Base-by-base conservation (phyloP, 2,329 filamentous ascomycete genomes). In the Ophiocordyceps sinensis region DNA sequence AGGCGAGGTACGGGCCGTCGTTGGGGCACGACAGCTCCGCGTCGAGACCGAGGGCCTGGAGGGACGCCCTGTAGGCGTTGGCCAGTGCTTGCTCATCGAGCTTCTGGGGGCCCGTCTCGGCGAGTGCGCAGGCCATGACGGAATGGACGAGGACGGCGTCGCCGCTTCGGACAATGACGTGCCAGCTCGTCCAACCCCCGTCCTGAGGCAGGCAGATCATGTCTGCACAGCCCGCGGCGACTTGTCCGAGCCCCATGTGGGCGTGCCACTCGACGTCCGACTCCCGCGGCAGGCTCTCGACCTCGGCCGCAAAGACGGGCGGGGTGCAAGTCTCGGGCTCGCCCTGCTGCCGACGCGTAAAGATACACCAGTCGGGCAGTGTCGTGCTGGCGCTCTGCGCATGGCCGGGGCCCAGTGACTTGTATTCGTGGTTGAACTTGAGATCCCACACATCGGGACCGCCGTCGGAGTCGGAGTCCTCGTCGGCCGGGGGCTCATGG, bases 231-330 rank as follows among this genome's bases (percentile, higher is more conserved):
- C 51, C 43, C 38, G 58, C 51, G 5, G 48, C 44, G 4, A 65
- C 45, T 21, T 48, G 43, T 10, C 58, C 57, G 7, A 82, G 58
- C 0, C 85, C 83, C 3, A 75, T 55, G 43, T 81, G 73, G 1
- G 71, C 79, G 49, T 85, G 81, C 88, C 89, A 98, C 64, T 98
- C 91, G 11, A 95, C 75, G 31, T 69, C 68, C 26, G 82, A 81
- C 14, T 65, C 68, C 17, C 85, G 74, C 1, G 91, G 91, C 12
- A 98, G 68, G 48, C 79, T 74, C 36, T 79, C 71, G 2, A 95
- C 82, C 53, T 91, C 78, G 1, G 78, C 80, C 0, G 81, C 73
- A 54, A 91, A 82, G 50, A 88, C 71, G 0, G 81, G 81, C 2
- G 87, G 80, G 2, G 72, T 50, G 17, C 53, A 58, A 3, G 47